Conservation (phyloP, 495 filamentous ascomycete species). For the Parmelia sp. region DNA sequence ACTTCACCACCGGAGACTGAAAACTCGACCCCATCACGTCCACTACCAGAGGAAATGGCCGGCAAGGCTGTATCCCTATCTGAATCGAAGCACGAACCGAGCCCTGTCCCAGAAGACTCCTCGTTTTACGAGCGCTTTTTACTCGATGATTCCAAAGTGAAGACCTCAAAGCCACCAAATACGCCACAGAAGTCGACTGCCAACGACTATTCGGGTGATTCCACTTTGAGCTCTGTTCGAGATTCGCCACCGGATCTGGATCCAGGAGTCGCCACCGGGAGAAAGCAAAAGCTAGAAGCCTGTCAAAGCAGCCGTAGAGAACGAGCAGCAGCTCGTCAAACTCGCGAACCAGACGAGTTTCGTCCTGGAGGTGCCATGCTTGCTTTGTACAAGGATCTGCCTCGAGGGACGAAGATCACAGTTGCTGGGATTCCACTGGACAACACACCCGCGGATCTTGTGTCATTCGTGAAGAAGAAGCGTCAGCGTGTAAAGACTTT, state of each 20-base stretch:
- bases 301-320: not conserved
- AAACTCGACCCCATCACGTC: not conserved
- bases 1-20: not conserved
- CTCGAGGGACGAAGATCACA: not conserved
- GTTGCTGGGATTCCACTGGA: slow-evolving; percentile 12
- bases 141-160: not conserved
- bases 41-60: not conserved
- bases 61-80: not conserved
- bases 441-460: slow-evolving; percentile 9
- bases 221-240: not conserved
- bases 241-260: not conserved
- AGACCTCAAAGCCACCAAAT: not conserved
- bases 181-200: not conserved
- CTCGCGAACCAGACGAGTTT: not conserved
- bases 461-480: not conserved
- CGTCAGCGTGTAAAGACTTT: not conserved
- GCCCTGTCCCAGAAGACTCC: not conserved
- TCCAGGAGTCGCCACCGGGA: not conserved
- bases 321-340: slow-evolving; percentile 3
- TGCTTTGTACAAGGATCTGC: not conserved
- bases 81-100: not conserved
- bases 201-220: not conserved
- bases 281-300: not conserved
- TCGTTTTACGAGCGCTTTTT: not conserved
- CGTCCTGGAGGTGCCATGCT: not conserved